A percentile compares a stretch with the other conserved stretches of the same genome.
These are phyloP conservation scores for Stylosanthes scabra DNA, from an alignment of 331 rosid genomes.

Conservation along the genomic window DNA sequence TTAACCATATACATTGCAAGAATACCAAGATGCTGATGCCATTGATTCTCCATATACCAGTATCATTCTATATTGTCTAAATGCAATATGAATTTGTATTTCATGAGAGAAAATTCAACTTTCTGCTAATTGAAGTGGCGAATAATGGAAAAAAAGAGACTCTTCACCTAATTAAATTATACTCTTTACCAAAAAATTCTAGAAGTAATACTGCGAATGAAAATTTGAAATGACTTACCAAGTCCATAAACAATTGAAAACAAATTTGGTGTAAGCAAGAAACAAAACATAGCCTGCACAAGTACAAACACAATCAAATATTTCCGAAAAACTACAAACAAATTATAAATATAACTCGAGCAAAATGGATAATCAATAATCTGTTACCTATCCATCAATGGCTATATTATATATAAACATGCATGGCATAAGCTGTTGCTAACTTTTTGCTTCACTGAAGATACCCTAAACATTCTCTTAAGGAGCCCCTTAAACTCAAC, in stretches of 20 bases:
- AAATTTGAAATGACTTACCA: slow-evolving; percentile 59
- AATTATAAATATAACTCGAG: neutral
- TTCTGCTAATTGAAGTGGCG: neutral
- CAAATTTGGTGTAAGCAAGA: slow-evolving; percentile 87
- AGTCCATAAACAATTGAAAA: slow-evolving; percentile 76
- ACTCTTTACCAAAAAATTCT: too few species aligned
- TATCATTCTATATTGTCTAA: neutral
- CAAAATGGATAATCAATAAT: slow-evolving; percentile 5
- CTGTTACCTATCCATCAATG: neutral
- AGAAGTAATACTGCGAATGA: slow-evolving; percentile 21
- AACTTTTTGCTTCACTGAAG: neutral
- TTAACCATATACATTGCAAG: neutral
- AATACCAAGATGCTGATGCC: neutral
- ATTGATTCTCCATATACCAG: slow-evolving; percentile 2
- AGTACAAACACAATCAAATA: slow-evolving; percentile 21
- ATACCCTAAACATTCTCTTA: neutral
- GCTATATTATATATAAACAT: neutral
- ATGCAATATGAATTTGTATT: neutral
- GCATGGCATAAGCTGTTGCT: neutral
- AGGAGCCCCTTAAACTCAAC: neutral
- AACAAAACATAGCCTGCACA: slow-evolving; percentile 95
- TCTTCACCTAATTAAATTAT: too few species aligned
- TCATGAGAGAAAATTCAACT: slow-evolving; percentile 30
- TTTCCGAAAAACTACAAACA: slow-evolving; percentile 7
- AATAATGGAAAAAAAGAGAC: neutral